Evolutionary conservation across 805 yeast genomes (phyloP), one percentile per base, ranked within the genome.

Genomic region (Candida krabiensis): DNA sequence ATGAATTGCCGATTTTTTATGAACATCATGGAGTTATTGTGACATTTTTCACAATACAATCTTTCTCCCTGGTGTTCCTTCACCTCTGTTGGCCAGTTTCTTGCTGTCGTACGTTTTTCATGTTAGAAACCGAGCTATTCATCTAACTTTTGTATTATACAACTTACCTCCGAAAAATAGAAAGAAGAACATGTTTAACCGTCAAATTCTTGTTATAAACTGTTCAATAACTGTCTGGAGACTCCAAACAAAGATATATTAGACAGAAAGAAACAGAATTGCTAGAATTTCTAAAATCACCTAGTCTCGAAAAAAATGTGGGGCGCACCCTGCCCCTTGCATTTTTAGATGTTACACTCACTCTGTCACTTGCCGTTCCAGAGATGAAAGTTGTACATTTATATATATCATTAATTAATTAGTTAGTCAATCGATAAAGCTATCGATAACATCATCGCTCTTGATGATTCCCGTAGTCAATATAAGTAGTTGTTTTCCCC

Each of bases 391-490:
- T n/a, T n/a, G n/a, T n/a, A 21, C 24, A 21, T 21, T 11, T 8
- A 21, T 8, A 21, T 21, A 11, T 11, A 21, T 21, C 11, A 21
- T 21, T 21, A 21, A 8, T 8, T 21, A 21, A 21, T 7, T 8
- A 21, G 11, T 21, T 21, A 21, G 11, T 21, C 11, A 21, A 21
- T 21, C 24, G 9, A 37, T 27, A 47, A 47, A 21, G 47, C 41
- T 40, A n/a, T 55, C 49, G 2, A 69, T 32, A 19, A 71, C 41
- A 38, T 65, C 66, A 9, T 41, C 41, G 30, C 65, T 59, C 33
- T 63, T 69, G 30, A 71, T 63, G 9, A 74, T 54, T 4, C 75
- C 76, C 15, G 71, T 67, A 12, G 73, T 68, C 24, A 76, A 47
- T 4, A 77, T 60, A 11, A 71, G 35, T 21, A 76, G 40, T 46